phyloP scores from a whole-genome alignment of 495 filamentous ascomycete genomes.

The Aspergillus taichungensis region DNA sequence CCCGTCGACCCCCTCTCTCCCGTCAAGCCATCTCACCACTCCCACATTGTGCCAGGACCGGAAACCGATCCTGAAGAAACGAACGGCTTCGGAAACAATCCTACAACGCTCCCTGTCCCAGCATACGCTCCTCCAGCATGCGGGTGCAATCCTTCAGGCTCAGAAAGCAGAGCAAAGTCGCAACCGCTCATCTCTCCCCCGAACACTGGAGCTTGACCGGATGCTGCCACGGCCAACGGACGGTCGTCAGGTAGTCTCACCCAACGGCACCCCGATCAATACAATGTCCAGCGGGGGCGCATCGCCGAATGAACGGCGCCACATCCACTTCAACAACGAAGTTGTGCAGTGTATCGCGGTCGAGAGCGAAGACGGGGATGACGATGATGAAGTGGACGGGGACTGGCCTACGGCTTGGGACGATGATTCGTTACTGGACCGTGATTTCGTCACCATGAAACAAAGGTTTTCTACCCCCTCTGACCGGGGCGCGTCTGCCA shows the following conservation, averaged over 20 bases:
- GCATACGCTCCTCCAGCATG: conserved; percentile 87
- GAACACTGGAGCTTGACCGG: conserved; percentile 59
- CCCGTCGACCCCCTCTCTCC: conserved; percentile 38
- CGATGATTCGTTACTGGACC: conserved; percentile 60
- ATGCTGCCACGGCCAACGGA: conserved; percentile 33
- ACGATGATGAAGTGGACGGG: conserved; percentile 45
- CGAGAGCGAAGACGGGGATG: conserved; percentile 67
- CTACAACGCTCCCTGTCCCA: conserved; percentile 84
- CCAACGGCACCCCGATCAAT: conserved; percentile 21
- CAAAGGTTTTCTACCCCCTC: conserved; percentile 39
- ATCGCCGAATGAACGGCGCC: conserved; percentile 66
- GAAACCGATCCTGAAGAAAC: conserved; percentile 95
- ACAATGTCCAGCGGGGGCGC: conserved; percentile 39
- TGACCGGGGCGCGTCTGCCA: conserved; percentile 39
- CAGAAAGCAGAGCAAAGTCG: conserved; percentile 57
- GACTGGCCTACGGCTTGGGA: conserved; percentile 35
- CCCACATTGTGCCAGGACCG: conserved; percentile 73
- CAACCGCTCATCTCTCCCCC: conserved; percentile 38
- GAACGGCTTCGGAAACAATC: conserved; percentile 92
- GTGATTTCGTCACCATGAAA: conserved; percentile 84
- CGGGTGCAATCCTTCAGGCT: conserved; percentile 83
- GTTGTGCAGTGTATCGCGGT: conserved; percentile 95
- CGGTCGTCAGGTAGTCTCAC: conserved; percentile 19
- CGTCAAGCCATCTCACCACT: conserved; percentile 58
- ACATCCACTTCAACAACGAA: conserved; percentile 95